phyloP scores from a whole-genome alignment of 2,329 filamentous ascomycete genomes.

The Aspergillus brasiliensis region DNA sequence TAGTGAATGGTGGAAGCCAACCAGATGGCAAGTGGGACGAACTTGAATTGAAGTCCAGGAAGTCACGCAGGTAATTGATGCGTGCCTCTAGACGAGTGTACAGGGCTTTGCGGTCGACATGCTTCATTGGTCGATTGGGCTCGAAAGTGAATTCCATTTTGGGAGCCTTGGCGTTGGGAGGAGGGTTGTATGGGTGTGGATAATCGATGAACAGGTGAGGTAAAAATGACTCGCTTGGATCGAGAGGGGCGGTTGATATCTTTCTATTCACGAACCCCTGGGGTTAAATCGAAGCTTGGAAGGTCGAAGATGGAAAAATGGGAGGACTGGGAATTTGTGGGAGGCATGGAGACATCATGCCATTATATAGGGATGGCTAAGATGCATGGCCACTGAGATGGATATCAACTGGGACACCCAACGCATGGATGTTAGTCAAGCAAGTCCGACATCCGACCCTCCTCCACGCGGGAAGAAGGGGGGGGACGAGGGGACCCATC shows the following conservation, averaged over 20 bases:
- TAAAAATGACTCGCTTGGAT: background rate
- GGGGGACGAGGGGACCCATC: constrained; percentile 3
- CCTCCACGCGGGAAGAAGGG: constrained; percentile 9
- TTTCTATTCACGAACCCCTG: constrained; percentile 11
- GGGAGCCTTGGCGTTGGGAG: background rate
- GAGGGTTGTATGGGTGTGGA: background rate
- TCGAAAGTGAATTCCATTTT: constrained; percentile 21
- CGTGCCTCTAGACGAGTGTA: constrained; percentile 71
- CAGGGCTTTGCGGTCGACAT: constrained; percentile 69
- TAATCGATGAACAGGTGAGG: background rate
- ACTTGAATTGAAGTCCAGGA: constrained; percentile 74
- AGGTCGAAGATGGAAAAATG: constrained; percentile 6
- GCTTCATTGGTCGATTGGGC: constrained; percentile 44
- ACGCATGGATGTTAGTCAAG: constrained; percentile 1
- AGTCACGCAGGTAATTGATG: constrained; percentile 72
- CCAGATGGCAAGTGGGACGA: constrained; percentile 33
- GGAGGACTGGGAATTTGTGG: constrained; percentile 12
- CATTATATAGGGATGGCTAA: constrained; percentile 20
- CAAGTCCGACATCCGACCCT: constrained; percentile 2
- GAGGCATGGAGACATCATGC: constrained; percentile 17
- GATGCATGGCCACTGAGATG: background rate
- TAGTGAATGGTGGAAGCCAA: background rate
- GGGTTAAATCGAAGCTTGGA: constrained; percentile 5
- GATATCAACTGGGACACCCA: constrained; percentile 1
- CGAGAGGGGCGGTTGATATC: background rate